These are phyloP conservation scores for Boletus vinaceobasis DNA, from an alignment of 768 basidiomycete genomes.

Conservation along the genomic window DNA sequence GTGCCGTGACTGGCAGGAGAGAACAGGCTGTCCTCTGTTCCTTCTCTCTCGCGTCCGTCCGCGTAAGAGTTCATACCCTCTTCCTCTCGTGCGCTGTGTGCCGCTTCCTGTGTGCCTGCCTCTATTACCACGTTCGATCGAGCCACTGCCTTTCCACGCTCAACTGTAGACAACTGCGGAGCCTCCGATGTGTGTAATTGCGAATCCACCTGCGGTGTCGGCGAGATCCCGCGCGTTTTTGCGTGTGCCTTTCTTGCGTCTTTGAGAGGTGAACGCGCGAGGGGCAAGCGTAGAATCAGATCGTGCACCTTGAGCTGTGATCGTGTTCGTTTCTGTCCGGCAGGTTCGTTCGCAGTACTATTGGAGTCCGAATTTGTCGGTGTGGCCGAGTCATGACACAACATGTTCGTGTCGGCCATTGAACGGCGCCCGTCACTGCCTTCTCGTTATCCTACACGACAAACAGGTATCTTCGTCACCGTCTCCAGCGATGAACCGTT, in stretches of 20 bases:
- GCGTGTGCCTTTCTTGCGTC: slow-evolving; percentile 39
- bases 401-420: slow-evolving; percentile 18
- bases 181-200: neutral
- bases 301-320: slow-evolving; percentile 51
- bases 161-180: neutral
- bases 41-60: slow-evolving; percentile 11
- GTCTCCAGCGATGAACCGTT: neutral
- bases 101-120: neutral
- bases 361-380: neutral
- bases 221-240: slow-evolving; percentile 26
- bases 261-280: slow-evolving; percentile 50
- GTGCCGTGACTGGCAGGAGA: slow-evolving; percentile 3
- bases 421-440: neutral
- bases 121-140: neutral
- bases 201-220: slow-evolving; percentile 4
- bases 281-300: slow-evolving; percentile 42
- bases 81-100: neutral
- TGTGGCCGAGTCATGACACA: neutral
- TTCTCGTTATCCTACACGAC: neutral
- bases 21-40: slow-evolving; percentile 41
- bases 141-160: neutral
- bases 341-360: neutral
- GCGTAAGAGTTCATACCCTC: neutral
- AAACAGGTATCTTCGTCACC: neutral
- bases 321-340: slow-evolving; percentile 37